phyloP scores from a whole-genome alignment of 2,329 filamentous ascomycete genomes.

The Hymenoscyphus infarciens region DNA sequence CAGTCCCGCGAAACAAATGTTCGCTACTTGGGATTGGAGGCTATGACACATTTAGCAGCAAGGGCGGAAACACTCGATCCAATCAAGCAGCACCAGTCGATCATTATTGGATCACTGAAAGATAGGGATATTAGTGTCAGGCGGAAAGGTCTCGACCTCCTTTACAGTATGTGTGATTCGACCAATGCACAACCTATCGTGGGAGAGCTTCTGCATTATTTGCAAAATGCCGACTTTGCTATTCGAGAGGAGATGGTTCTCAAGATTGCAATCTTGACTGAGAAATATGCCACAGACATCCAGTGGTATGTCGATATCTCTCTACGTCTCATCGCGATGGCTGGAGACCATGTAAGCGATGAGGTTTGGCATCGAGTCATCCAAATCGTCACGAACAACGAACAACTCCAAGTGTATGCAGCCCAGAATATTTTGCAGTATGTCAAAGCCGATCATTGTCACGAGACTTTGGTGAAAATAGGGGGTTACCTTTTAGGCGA shows the following conservation, averaged over 20 bases:
- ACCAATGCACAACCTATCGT: slow-evolving; percentile 94
- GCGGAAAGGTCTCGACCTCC: slow-evolving; percentile 87
- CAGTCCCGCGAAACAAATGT: slow-evolving; percentile 97
- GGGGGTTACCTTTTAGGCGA: slow-evolving; percentile 94
- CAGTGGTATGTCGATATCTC: slow-evolving; percentile 99
- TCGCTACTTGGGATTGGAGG: slow-evolving; percentile 89
- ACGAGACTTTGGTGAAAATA: slow-evolving; percentile 97
- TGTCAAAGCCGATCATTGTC: slow-evolving; percentile 87
- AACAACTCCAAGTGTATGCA: slow-evolving; percentile 94
- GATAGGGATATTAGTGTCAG: slow-evolving; percentile 97
- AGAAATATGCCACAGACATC: slow-evolving; percentile 97
- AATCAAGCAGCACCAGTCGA: slow-evolving; percentile 96
- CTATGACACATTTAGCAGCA: slow-evolving; percentile 96
- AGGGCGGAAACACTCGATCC: slow-evolving; percentile 91
- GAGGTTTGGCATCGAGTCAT: slow-evolving; percentile 99
- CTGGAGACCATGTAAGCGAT: slow-evolving; percentile 96
- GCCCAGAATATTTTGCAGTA: slow-evolving; percentile 91
- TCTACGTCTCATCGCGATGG: slow-evolving; percentile 88
- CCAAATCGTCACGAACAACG: slow-evolving; percentile 98
- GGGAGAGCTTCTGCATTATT: slow-evolving; percentile 85
- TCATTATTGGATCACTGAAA: slow-evolving; percentile 90
- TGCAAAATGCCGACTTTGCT: slow-evolving; percentile 95
- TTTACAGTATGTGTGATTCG: slow-evolving; percentile 99
- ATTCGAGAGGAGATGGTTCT: slow-evolving; percentile 99
- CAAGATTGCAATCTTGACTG: slow-evolving; percentile 96